A percentile compares a stretch with the other conserved stretches of the same genome.
These are phyloP conservation scores for Colletotrichum melonis DNA, from an alignment of 2,329 filamentous ascomycete species.

Conservation along the genomic window DNA sequence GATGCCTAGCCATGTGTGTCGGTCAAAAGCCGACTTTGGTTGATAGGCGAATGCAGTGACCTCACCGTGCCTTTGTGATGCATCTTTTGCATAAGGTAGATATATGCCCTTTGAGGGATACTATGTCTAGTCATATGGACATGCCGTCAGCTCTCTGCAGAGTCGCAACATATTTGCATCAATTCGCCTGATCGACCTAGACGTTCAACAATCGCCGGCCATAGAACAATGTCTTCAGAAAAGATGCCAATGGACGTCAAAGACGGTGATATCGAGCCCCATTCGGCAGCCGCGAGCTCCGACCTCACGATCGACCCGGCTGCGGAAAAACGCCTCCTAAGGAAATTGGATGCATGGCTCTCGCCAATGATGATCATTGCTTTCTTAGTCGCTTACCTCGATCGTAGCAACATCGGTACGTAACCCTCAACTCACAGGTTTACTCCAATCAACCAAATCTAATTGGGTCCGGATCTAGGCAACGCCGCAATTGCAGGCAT, in stretches of 20 bases:
- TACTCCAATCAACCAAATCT: background rate
- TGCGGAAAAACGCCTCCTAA: constrained; percentile 37
- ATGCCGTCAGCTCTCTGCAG: background rate
- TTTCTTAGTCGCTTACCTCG: constrained; percentile 46
- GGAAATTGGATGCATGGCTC: constrained; percentile 40
- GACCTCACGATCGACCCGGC: constrained; percentile 13
- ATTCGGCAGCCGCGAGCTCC: background rate
- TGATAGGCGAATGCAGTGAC: constrained; percentile 33
- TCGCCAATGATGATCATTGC: constrained; percentile 38
- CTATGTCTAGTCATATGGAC: background rate
- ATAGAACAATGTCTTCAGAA: constrained; percentile 10
- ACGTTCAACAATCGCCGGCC: too few relatives aligned
- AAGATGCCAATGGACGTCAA: constrained; percentile 24
- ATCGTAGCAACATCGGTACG: constrained; percentile 42
- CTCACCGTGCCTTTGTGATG: constrained; percentile 9
- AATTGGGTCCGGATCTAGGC: constrained; percentile 34
- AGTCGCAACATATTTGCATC: background rate
- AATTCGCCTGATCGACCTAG: background rate
- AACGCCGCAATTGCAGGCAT: constrained; percentile 48
- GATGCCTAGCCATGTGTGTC: constrained; percentile 8
- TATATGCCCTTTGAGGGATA: constrained; percentile 14
- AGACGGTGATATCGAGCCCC: constrained; percentile 16
- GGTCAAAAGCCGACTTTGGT: constrained; percentile 7
- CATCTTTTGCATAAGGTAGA: constrained; percentile 7
- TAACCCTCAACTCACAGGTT: accelerated